Percentiles rank a stretch among this genome's conserved stretches.
These are phyloP conservation scores for Malassezia caprae DNA, from an alignment of 1,284 basidiomycete genomes.

Conservation along the genomic window DNA sequence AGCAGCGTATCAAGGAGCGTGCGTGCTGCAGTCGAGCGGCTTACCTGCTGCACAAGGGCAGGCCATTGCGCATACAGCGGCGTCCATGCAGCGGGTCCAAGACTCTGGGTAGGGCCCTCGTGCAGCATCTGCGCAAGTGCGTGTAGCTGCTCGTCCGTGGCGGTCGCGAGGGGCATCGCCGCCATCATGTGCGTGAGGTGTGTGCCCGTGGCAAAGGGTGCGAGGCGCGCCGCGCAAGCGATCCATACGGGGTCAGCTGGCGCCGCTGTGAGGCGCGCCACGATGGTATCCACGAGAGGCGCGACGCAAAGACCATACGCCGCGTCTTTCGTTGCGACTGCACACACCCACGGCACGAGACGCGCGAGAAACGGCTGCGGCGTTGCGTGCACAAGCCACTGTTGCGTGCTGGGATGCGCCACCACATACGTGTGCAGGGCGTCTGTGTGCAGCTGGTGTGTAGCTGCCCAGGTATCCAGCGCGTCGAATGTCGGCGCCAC, in stretches of 20 bases:
- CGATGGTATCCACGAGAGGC: slow-evolving; percentile 5
- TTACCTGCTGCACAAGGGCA: background rate
- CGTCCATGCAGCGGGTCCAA: background rate
- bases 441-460: background rate
- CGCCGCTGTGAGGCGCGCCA: background rate
- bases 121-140: background rate
- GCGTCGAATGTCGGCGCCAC: slow-evolving; percentile 1
- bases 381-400: slow-evolving; percentile 5
- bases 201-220: background rate
- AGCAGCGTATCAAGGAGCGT: background rate
- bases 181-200: background rate
- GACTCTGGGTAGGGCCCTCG: background rate
- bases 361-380: background rate
- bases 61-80: background rate
- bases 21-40: background rate
- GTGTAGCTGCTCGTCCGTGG: background rate
- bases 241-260: background rate
- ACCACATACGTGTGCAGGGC: background rate
- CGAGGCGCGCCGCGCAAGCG: background rate
- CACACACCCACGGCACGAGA: background rate
- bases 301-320: slow-evolving; percentile 5
- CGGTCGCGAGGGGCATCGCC: background rate
- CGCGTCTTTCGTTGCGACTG: background rate
- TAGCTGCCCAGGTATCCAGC: background rate
- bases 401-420: background rate